Evolutionary conservation across 352 stramenopile genomes (phyloP).

Genomic region (Phytophthora colocasiae): DNA sequence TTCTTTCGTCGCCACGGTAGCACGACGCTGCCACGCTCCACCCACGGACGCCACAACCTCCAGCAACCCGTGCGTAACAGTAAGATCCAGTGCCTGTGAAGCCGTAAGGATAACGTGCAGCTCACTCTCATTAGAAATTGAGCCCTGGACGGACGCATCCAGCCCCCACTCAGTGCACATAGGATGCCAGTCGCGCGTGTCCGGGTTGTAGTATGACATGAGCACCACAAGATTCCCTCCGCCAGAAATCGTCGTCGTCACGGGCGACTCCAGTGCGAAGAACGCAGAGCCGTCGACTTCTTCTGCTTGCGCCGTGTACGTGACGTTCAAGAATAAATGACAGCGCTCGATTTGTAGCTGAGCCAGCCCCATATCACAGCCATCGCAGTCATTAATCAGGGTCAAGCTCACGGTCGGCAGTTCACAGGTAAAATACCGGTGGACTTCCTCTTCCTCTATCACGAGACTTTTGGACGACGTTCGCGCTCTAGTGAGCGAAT

Average conservation of each 20-base stretch:
- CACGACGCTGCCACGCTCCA: constrained; percentile 70
- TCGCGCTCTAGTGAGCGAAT: constrained; percentile 19
- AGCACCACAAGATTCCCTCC: constrained; percentile 67
- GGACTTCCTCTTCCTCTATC: constrained; percentile 50
- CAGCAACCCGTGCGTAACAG: constrained; percentile 77
- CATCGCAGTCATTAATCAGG: constrained; percentile 88
- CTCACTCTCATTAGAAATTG: constrained; percentile 53
- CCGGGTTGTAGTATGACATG: constrained; percentile 85
- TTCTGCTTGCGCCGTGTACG: constrained; percentile 38
- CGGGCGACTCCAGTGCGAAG: constrained; percentile 24
- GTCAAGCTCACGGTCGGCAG: constrained; percentile 71
- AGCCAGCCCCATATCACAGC: constrained; percentile 85
- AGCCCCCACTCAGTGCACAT: constrained; percentile 84
- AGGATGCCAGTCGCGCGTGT: constrained; percentile 82
- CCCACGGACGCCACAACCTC: constrained; percentile 81
- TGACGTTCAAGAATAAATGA: constrained; percentile 81
- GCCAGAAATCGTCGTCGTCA: constrained; percentile 68
- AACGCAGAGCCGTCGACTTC: constrained; percentile 19
- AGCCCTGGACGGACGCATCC: constrained; percentile 70
- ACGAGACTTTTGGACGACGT: constrained; percentile 31
- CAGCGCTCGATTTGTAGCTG: constrained; percentile 78
- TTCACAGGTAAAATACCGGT: constrained; percentile 84
- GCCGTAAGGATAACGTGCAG: constrained; percentile 80
- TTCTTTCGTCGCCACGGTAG: constrained; percentile 18
- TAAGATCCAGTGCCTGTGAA: constrained; percentile 76